Conservation (phyloP, 139 green algal species). For the Chlamydomonas incerta region DNA sequence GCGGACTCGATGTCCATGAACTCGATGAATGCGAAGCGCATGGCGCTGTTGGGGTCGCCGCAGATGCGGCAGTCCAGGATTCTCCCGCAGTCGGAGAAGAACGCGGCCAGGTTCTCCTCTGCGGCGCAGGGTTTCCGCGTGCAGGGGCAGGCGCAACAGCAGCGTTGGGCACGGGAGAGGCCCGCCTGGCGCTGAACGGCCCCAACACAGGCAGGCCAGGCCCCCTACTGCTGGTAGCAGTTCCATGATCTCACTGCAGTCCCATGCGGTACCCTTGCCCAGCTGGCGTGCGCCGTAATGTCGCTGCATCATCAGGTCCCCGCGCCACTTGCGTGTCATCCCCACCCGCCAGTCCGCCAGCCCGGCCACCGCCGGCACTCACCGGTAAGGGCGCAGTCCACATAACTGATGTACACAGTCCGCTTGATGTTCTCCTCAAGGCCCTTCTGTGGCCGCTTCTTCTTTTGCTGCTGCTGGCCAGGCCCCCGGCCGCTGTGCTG, state of each 20-base stretch:
- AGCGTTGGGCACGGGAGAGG: no score
- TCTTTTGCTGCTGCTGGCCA: constrained; percentile 42
- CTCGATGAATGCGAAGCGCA: constrained; percentile 98
- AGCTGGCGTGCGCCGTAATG: no score
- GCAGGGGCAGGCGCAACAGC: neutral
- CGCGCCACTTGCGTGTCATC: no score
- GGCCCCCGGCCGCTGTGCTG: neutral
- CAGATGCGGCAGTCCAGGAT: constrained; percentile 95
- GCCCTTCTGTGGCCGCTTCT: constrained; percentile 57
- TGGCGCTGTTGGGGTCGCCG: constrained; percentile 90
- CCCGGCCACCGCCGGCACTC: no score
- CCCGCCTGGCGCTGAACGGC: no score
- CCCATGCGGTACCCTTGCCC: no score
- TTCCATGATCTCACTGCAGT: no score
- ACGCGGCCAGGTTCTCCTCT: constrained; percentile 77
- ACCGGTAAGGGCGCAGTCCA: neutral
- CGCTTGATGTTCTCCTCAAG: constrained; percentile 82
- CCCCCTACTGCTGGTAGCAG: no score
- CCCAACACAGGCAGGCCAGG: no score
- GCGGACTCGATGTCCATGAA: constrained; percentile 78
- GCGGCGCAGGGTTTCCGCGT: constrained; percentile 68
- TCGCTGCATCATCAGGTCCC: no score
- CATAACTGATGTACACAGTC: constrained; percentile 87
- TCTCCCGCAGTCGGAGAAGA: constrained; percentile 80
- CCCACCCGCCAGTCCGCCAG: no score